Conservation (phyloP, 2,329 filamentous ascomycete genomes). For the Hymenoscyphus repandus region DNA sequence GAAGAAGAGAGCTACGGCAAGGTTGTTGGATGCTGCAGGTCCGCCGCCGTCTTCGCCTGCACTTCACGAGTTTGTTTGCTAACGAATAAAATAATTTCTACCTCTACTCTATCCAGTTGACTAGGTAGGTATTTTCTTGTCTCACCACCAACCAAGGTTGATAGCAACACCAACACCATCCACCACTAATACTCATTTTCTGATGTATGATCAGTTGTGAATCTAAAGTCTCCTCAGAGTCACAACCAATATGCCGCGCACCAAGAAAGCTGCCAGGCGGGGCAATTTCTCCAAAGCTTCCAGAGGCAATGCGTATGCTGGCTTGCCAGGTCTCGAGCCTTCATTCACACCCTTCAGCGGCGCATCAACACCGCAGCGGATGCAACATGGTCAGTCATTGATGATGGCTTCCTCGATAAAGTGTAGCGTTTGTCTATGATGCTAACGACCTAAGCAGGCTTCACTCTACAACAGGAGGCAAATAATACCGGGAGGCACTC, state of each 20-base stretch:
- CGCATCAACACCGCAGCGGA: constrained; percentile 11
- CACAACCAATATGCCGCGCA: constrained; percentile 7
- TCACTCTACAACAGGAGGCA: constrained; percentile 49
- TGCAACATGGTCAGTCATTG: constrained; percentile 15
- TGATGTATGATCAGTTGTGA: background rate
- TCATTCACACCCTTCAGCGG: constrained; percentile 21
- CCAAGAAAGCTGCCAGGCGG: constrained; percentile 6
- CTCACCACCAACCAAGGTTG: too few relatives aligned
- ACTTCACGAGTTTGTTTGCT: too few relatives aligned
- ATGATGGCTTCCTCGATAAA: background rate
- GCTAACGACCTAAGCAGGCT: constrained; percentile 14
- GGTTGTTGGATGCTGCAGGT: too few relatives aligned
- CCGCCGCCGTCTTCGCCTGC: too few relatives aligned
- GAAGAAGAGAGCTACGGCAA: too few relatives aligned
- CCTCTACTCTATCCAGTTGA: too few relatives aligned
- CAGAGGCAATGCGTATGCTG: constrained; percentile 4
- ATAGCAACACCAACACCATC: too few relatives aligned
- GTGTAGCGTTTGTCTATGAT: background rate
- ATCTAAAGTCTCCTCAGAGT: background rate
- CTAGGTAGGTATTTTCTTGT: too few relatives aligned
- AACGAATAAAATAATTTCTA: too few relatives aligned
- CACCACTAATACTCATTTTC: too few relatives aligned
- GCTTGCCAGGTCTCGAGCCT: constrained; percentile 1
- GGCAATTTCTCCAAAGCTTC: constrained; percentile 8
- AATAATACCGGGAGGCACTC: constrained; percentile 49